Conservation (phyloP, 78 protist genomes). For the Creolimax fragrantissima region DNA sequence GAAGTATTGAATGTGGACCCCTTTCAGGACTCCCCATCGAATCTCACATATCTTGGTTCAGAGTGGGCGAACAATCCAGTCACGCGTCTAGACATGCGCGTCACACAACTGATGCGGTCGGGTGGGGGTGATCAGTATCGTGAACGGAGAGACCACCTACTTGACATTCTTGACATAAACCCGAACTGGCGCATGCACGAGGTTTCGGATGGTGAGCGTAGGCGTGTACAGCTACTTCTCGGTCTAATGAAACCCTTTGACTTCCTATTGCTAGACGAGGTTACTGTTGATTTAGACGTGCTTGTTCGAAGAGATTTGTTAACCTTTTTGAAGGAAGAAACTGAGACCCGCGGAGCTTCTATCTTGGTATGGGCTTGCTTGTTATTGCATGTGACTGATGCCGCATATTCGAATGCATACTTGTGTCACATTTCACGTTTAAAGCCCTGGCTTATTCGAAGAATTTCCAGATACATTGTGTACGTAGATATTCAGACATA, state of each 20-base stretch:
- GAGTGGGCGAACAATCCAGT: conserved; percentile 29
- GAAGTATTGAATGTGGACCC: background rate
- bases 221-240: conserved; percentile 43
- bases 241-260: background rate
- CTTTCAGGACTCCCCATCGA: background rate
- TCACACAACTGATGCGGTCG: background rate
- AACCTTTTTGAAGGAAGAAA: background rate
- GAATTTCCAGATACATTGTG: too few species aligned
- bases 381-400: too few species aligned
- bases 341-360: background rate
- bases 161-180: conserved; percentile 33
- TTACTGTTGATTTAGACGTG: conserved; percentile 47
- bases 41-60: background rate
- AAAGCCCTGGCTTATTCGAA: too few species aligned
- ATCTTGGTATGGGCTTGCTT: too few species aligned
- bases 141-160: background rate
- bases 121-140: background rate
- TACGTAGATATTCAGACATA: too few species aligned
- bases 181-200: conserved; percentile 12
- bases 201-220: conserved; percentile 42
- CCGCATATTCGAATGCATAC: too few species aligned
- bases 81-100: background rate
- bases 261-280: conserved; percentile 46
- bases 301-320: conserved; percentile 27
- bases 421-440: too few species aligned